phyloP scores from a whole-genome alignment of 2,329 filamentous ascomycete species.

The Penicillium verrucosum region DNA sequence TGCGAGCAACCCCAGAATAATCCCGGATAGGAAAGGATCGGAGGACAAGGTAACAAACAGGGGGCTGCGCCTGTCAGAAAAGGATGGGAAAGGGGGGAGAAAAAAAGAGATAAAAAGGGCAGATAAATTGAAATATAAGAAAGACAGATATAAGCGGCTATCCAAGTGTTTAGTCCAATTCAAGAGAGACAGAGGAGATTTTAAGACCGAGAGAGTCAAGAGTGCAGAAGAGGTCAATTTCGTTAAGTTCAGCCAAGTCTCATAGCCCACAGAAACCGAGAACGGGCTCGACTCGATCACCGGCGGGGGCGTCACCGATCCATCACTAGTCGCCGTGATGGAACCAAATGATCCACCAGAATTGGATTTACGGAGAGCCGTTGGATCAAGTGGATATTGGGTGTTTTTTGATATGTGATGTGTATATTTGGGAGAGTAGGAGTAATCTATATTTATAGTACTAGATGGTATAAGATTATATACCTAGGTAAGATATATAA shows the following conservation, averaged over 20 bases:
- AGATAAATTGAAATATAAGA: background rate
- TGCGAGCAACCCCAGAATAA: conserved; percentile 19
- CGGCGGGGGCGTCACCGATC: conserved; percentile 26
- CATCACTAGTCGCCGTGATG: conserved; percentile 22
- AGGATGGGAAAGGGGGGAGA: background rate
- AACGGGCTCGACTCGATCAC: conserved; percentile 25
- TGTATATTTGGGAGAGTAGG: no score
- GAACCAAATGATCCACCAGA: conserved; percentile 22
- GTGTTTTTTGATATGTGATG: background rate
- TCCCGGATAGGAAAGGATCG: conserved; percentile 21
- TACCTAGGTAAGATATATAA: background rate
- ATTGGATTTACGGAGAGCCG: conserved; percentile 22
- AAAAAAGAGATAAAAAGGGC: background rate
- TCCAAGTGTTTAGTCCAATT: background rate
- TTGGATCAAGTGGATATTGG: conserved; percentile 24
- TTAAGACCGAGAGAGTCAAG: background rate
- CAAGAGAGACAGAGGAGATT: background rate
- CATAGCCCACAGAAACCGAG: conserved; percentile 7
- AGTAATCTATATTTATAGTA: background rate
- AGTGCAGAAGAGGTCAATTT: background rate
- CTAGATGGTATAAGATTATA: background rate
- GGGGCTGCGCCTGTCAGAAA: background rate
- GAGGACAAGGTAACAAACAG: conserved; percentile 13
- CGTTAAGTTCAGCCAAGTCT: conserved; percentile 14
- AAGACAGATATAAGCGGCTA: background rate